Base-by-base conservation (phyloP, 225 moss, liverwort and hornwort genomes). In the Anthoceros angustus region DNA sequence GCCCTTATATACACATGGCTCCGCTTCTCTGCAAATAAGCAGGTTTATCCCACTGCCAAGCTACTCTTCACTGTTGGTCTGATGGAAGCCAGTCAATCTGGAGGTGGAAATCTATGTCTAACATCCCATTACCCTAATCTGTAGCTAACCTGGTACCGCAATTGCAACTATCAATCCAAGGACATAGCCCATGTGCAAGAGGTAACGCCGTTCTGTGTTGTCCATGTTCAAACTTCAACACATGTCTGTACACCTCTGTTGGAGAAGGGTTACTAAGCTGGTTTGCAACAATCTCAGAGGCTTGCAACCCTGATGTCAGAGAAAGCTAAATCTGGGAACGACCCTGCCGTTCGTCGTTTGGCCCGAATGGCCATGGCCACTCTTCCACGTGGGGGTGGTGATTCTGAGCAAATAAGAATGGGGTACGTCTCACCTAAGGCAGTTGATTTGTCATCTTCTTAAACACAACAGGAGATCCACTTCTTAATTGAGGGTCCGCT, bases 101-200 rank as follows among this genome's bases (percentile, higher is more conserved):
- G 32, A 32, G 32, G 32, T 32, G 32, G 32, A 32, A 32, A 32
- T 32, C 1, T 32, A 4, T 32, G 32, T 21, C 15, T n/a, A 62
- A 15, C 4, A 0, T 26, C 16, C 12, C 16, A 7, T 10, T 62
- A 38, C 12, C 39, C 41, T 12, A 39, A 4, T 39, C 39, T 70
- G 65, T 70, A 74, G 70, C 69, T 74, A 20, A 61, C 60, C 25
- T 74, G 74, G 70, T 74, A 69, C 42, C 70, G 74, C 5, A 70
- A 74, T 16, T 70, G 74, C 69, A 74, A 74, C 65, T 74, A 74
- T 43, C 70, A 74, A 61, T 70, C 74, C 46, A 74, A 74, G 41
- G 74, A 74, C 50, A 74, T 74, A 20, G 65, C 74, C 40, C 61
- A 70, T 62, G 74, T 70, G 42, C 70, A 74, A 70, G 66, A 74